These are phyloP conservation scores for Entophlyctis luteolus DNA, from an alignment of 192 early-diverging fungal genomes.

Conservation along the genomic window DNA sequence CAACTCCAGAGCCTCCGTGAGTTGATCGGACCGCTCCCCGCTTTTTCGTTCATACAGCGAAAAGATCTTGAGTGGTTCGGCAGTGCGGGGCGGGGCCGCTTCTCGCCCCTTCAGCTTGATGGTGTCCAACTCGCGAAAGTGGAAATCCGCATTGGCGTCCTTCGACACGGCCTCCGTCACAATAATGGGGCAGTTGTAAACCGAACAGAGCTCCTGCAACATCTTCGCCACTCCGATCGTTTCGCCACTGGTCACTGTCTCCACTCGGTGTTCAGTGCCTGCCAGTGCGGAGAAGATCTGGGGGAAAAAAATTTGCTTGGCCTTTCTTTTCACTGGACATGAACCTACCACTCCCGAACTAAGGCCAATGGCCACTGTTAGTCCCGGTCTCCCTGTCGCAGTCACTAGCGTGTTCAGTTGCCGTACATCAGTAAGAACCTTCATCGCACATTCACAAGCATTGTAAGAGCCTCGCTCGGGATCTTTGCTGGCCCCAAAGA, in stretches of 20 bases:
- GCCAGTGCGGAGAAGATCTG: constrained; percentile 10
- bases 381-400: not conserved
- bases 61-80: constrained; percentile 8
- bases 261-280: not conserved
- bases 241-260: constrained; percentile 6
- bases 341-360: not conserved
- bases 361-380: not conserved
- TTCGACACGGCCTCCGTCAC: constrained; percentile 4
- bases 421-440: not conserved
- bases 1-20: constrained; percentile 4
- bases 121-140: constrained; percentile 12
- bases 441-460: constrained; percentile 20
- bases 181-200: not conserved
- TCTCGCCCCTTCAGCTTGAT: not conserved
- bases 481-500: not conserved
- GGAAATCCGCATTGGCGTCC: constrained; percentile 2
- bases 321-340: not conserved
- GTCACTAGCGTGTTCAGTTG: not conserved
- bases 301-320: not conserved
- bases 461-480: not conserved
- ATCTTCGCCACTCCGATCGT: constrained; percentile 3
- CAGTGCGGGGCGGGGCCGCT: not conserved
- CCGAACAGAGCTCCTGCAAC: not conserved
- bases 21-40: not conserved
- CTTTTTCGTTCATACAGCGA: constrained; percentile 4